These are phyloP conservation scores for Barnettozyma wickerhamii DNA, from an alignment of 805 yeast genomes.

Conservation along the genomic window DNA sequence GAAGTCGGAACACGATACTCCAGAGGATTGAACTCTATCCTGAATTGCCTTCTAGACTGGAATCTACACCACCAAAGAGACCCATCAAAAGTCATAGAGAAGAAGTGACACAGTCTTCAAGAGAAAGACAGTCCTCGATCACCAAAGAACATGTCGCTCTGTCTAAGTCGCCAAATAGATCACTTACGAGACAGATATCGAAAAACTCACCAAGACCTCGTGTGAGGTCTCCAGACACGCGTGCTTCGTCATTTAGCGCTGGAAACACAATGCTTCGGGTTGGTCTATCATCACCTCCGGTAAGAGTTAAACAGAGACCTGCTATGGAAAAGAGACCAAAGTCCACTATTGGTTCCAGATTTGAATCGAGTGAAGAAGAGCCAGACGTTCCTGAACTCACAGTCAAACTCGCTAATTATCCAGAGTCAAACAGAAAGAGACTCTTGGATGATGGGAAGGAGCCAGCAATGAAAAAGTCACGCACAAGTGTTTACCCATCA, in stretches of 20 bases:
- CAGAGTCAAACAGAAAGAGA: slow-evolving; percentile 2
- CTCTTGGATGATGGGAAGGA: not conserved
- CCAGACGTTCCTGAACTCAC: slow-evolving; percentile 21
- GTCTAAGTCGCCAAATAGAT: not conserved
- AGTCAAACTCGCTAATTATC: slow-evolving; percentile 8
- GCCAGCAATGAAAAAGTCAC: slow-evolving; percentile 3
- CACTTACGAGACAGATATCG: not conserved
- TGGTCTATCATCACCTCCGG: not conserved
- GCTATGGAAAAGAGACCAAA: not conserved
- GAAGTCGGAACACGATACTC: slow-evolving; percentile 1
- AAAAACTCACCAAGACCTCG: not conserved
- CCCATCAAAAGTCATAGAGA: no score
- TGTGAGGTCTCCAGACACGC: not conserved
- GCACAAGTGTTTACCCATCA: slow-evolving; percentile 3
- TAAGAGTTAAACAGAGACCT: not conserved
- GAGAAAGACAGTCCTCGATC: no score
- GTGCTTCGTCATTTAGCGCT: not conserved
- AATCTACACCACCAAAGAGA: not conserved
- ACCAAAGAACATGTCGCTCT: not conserved
- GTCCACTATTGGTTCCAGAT: slow-evolving; percentile 10
- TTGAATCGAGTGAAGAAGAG: slow-evolving; percentile 25
- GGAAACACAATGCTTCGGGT: not conserved
- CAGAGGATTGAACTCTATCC: slow-evolving; percentile 8
- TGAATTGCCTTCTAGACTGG: not conserved
- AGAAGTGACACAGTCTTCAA: slow-evolving; percentile 1